Percentiles rank a stretch among this genome's conserved stretches.
phyloP scores from a whole-genome alignment of 495 filamentous ascomycete species.

The Daldinia childiae region DNA sequence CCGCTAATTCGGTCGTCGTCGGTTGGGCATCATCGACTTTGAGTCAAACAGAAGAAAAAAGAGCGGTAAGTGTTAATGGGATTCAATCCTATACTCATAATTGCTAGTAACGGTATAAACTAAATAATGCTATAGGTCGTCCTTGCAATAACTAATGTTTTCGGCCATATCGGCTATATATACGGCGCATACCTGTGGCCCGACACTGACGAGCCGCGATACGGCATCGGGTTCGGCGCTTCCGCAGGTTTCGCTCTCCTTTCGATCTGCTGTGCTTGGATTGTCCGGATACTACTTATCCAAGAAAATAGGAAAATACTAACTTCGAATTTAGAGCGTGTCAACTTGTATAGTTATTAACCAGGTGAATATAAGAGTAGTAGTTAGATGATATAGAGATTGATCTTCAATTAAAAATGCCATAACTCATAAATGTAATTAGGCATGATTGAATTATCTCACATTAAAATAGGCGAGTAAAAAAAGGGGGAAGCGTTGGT shows the following conservation, averaged over 20 bases:
- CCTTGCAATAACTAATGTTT: conserved; percentile 57
- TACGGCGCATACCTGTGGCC: conserved; percentile 61
- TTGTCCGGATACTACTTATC: conserved; percentile 28
- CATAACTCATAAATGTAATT: not conserved
- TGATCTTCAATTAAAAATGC: not conserved
- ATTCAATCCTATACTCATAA: not conserved
- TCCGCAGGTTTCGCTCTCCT: conserved; percentile 41
- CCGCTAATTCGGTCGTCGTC: conserved; percentile 55
- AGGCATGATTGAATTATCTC: not conserved
- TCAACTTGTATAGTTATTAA: conserved; percentile 35
- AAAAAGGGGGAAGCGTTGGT: no score
- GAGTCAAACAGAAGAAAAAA: conserved; percentile 55
- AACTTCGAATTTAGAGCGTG: conserved; percentile 9
- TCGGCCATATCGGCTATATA: conserved; percentile 56
- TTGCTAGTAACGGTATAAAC: not conserved
- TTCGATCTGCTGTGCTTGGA: conserved; percentile 35
- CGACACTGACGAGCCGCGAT: conserved; percentile 54
- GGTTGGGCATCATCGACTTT: conserved; percentile 57
- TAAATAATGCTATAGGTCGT: conserved; percentile 35
- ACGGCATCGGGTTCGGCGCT: conserved; percentile 45
- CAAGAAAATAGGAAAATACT: conserved; percentile 30
- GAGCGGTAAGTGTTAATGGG: conserved; percentile 43
- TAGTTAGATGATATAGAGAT: not conserved
- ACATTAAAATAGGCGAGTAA: no score
- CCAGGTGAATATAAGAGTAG: not conserved